Evolutionary conservation across 768 basidiomycete genomes (phyloP), one percentile per base, ranked within the genome.

Genomic region (Macrolepiota fuliginosa): DNA sequence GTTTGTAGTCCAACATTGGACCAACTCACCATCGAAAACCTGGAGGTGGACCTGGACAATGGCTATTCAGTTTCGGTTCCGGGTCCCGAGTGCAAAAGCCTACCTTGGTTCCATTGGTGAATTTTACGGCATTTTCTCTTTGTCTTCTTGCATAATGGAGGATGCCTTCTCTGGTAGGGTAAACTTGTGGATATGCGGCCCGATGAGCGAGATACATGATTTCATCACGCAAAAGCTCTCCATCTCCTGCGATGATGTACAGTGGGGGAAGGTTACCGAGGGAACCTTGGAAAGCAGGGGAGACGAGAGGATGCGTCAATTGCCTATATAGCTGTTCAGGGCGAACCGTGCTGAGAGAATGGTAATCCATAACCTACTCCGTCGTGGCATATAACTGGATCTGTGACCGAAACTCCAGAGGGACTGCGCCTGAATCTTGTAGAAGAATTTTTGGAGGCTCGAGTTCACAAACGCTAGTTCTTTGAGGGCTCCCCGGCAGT

Each of bases 321-420:
- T 87, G 84, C 66, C 82, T 83, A 45, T 24, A 46, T 15, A 61
- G 15, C 15, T 3, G 17, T 22, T 56, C 45, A 62, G n/a, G n/a
- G 7, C 19, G 24, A 22, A 29, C 25, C 25, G 29, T 7, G 58
- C 46, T 65, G 57, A 55, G 22, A 6, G 9, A 37, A 56, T 27
- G n/a, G 29, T 4, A 25, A 32, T 32, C 3, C 35, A 13, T 11
- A 29, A 74, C 83, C 56, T 76, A 89, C 81, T 88, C 87, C 40
- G 86, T 92, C 1, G 86, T 83, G 3, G 88, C 88, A 69, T 92
- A 92, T 13, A 90, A 76, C 72, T 94, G 92, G 15, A 92, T 91
- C 67, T 91, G 90, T 1, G 85, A 79, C 19, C 73, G 77, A 27
- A 85, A 62, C 64, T 85, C 83, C 54, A 84, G 67, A 0, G 83